Conservation (phyloP, 495 filamentous ascomycete genomes). For the Tricharina praecox region DNA sequence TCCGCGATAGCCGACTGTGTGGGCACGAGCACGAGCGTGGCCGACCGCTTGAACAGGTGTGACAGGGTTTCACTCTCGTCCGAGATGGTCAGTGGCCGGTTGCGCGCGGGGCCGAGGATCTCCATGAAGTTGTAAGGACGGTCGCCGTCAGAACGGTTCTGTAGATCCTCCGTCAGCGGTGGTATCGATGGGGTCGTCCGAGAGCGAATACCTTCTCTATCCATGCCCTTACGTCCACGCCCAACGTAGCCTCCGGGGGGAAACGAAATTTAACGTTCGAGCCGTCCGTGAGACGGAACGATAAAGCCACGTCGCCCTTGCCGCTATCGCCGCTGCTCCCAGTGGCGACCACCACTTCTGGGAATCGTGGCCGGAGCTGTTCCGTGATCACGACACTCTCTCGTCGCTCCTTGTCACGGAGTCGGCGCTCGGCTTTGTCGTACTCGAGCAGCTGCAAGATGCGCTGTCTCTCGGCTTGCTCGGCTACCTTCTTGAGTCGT, state of each 20-base stretch:
- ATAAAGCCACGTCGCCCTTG: slow-evolving; percentile 41
- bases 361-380: not conserved
- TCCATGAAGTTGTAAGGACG: slow-evolving; percentile 69
- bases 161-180: too few species aligned
- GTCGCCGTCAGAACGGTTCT: slow-evolving; percentile 17
- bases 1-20: slow-evolving; percentile 40
- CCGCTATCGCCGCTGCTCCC: too few species aligned
- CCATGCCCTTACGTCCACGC: slow-evolving; percentile 55
- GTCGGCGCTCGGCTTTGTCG: slow-evolving; percentile 47
- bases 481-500: slow-evolving; percentile 37
- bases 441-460: slow-evolving; percentile 47
- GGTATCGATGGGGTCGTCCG: not conserved
- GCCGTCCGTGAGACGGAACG: slow-evolving; percentile 74
- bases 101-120: slow-evolving; percentile 62
- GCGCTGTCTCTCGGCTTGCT: slow-evolving; percentile 40
- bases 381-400: slow-evolving; percentile 10
- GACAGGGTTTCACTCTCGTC: slow-evolving; percentile 63
- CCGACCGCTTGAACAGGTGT: slow-evolving; percentile 36
- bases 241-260: slow-evolving; percentile 43
- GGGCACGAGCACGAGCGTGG: slow-evolving; percentile 69
- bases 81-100: slow-evolving; percentile 47
- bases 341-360: slow-evolving; percentile 13
- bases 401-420: slow-evolving; percentile 35
- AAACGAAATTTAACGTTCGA: slow-evolving; percentile 59
- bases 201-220: slow-evolving; percentile 27